phyloP scores from a whole-genome alignment of 2,329 filamentous ascomycete species.

The Aureobasidium mangrovei region DNA sequence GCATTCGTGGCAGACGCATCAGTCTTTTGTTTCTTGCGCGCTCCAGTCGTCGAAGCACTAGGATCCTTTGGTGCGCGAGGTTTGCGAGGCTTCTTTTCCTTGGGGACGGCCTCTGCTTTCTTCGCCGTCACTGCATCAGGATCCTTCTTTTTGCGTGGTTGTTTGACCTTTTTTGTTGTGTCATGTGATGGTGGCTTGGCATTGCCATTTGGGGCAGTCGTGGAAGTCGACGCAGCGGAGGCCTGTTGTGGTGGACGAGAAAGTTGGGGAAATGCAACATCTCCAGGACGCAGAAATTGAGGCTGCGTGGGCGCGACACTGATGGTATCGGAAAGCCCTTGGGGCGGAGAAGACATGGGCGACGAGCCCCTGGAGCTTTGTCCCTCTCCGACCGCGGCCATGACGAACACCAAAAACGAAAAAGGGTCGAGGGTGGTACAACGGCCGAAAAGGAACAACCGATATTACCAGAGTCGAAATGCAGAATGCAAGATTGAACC shows the following conservation, averaged over 20 bases:
- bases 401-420: slow-evolving; percentile 13
- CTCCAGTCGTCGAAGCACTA: slow-evolving; percentile 29
- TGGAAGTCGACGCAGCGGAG: slow-evolving; percentile 21
- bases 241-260: slow-evolving; percentile 15
- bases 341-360: slow-evolving; percentile 16
- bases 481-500: background rate
- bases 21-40: slow-evolving; percentile 43
- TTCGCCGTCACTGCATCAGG: slow-evolving; percentile 25
- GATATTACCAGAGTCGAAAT: background rate
- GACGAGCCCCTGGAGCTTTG: slow-evolving; percentile 13
- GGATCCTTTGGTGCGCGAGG: slow-evolving; percentile 42
- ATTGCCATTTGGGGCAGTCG: slow-evolving; percentile 28
- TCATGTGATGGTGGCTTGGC: slow-evolving; percentile 24
- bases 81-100: slow-evolving; percentile 37
- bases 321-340: slow-evolving; percentile 20
- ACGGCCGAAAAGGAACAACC: background rate
- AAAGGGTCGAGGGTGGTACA: slow-evolving; percentile 2
- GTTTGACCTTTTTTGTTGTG: slow-evolving; percentile 27
- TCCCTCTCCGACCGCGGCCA: slow-evolving; percentile 10
- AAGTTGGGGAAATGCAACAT: slow-evolving; percentile 15
- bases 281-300: slow-evolving; percentile 16
- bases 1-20: slow-evolving; percentile 17
- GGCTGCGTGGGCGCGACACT: slow-evolving; percentile 19
- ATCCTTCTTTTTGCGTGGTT: slow-evolving; percentile 34
- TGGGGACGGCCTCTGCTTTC: slow-evolving; percentile 34